phyloP scores from a whole-genome alignment of 169 alveolate species.

The Perkinsus marinus region DNA sequence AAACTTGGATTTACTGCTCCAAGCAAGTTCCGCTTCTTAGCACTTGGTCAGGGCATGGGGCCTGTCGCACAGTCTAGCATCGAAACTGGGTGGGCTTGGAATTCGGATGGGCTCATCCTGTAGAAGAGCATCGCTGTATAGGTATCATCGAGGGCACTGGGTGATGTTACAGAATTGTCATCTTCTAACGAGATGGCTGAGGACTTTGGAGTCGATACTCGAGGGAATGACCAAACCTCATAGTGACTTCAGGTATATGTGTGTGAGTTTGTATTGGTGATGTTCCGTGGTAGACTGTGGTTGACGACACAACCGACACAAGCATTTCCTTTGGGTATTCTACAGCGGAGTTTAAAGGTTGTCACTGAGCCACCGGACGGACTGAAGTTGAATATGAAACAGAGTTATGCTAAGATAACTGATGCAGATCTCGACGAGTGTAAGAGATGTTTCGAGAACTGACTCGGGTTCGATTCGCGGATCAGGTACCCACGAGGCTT shows the following conservation, averaged over 20 bases:
- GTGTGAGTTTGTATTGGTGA: not conserved
- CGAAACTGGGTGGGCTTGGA: slow-evolving; percentile 43
- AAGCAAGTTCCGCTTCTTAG: slow-evolving; percentile 59
- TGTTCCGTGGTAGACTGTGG: slow-evolving; percentile 50
- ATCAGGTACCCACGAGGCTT: slow-evolving; percentile 54
- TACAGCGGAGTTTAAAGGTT: slow-evolving; percentile 76
- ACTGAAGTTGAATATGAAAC: slow-evolving; percentile 70
- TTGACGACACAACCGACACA: slow-evolving; percentile 82
- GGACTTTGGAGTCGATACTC: slow-evolving; percentile 67
- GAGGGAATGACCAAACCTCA: slow-evolving; percentile 71
- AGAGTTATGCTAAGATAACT: slow-evolving; percentile 57
- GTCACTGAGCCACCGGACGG: slow-evolving; percentile 92
- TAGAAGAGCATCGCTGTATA: not conserved
- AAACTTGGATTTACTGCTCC: not conserved
- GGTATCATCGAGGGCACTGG: slow-evolving; percentile 68
- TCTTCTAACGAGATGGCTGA: slow-evolving; percentile 74
- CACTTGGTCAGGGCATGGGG: slow-evolving; percentile 88
- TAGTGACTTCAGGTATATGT: slow-evolving; percentile 66
- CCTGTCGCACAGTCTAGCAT: slow-evolving; percentile 58
- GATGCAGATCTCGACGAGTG: slow-evolving; percentile 65
- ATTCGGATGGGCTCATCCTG: not conserved
- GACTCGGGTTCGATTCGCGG: not conserved
- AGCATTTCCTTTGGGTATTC: slow-evolving; percentile 79
- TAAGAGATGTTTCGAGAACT: not conserved
- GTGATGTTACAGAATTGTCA: slow-evolving; percentile 83